Conservation (phyloP, 2,329 filamentous ascomycete genomes). For the Alternaria sp. region DNA sequence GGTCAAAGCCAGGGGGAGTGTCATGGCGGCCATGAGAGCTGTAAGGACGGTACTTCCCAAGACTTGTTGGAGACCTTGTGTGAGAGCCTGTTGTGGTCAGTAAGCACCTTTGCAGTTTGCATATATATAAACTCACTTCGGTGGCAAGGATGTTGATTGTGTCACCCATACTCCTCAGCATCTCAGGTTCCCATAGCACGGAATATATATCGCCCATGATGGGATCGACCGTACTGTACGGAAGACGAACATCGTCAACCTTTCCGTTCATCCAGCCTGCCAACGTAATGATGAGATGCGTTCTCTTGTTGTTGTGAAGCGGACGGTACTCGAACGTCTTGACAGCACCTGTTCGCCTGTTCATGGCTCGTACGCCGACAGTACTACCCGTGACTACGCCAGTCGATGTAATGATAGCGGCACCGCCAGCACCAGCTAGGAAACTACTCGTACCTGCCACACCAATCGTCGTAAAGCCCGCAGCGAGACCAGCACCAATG, state of each 20-base stretch:
- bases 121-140: conserved; percentile 66
- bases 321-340: conserved; percentile 97
- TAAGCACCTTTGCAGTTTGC: conserved; percentile 26
- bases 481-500: conserved; percentile 91
- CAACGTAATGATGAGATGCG: conserved; percentile 93
- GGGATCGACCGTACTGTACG: conserved; percentile 94
- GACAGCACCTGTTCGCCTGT: conserved; percentile 86
- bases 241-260: conserved; percentile 92
- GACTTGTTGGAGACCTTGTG: conserved; percentile 94
- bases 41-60: conserved; percentile 88
- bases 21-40: conserved; percentile 88
- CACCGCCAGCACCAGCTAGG: conserved; percentile 87
- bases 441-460: conserved; percentile 88
- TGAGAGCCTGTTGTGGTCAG: conserved; percentile 73
- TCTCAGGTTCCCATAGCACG: conserved; percentile 95
- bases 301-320: conserved; percentile 95
- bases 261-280: conserved; percentile 99
- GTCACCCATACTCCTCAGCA: conserved; percentile 96
- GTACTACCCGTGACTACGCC: conserved; percentile 85
- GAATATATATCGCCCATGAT: conserved; percentile 99
- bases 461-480: conserved; percentile 93
- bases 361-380: conserved; percentile 85
- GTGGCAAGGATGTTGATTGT: conserved; percentile 98
- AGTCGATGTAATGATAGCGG: conserved; percentile 89
- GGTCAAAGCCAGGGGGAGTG: conserved; percentile 88